A percentile compares a stretch with the other conserved stretches of the same genome.
Evolutionary conservation across 441 rosid genomes (phyloP).

Genomic region (Erysimum cheiri): DNA sequence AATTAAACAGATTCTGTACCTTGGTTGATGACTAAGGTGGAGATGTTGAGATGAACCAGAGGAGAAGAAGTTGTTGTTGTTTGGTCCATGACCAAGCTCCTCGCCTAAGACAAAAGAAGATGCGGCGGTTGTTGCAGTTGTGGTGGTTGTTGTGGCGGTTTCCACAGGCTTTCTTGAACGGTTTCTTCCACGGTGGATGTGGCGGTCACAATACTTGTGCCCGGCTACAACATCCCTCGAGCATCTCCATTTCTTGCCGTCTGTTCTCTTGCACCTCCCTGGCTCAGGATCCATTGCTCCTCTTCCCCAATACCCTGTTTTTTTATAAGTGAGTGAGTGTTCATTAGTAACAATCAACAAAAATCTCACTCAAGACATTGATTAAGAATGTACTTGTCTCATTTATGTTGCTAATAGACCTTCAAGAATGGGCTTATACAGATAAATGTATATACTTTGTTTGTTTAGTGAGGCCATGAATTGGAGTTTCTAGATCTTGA

Average conservation of each 20-base stretch:
- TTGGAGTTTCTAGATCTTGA: constrained; percentile 36
- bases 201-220: constrained; percentile 83
- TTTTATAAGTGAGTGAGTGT: constrained; percentile 9
- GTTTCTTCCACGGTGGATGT: constrained; percentile 83
- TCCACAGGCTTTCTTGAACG: constrained; percentile 97
- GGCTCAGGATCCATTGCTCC: constrained; percentile 73
- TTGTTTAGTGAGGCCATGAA: constrained; percentile 4
- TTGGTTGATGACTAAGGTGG: constrained; percentile 51
- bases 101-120: constrained; percentile 39
- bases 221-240: constrained; percentile 70
- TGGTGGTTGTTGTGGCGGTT: constrained; percentile 47
- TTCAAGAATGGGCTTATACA: constrained; percentile 5
- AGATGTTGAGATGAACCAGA: constrained; percentile 57
- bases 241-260: constrained; percentile 79
- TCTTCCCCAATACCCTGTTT: constrained; percentile 74
- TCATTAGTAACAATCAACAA: constrained; percentile 43
- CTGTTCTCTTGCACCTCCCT: constrained; percentile 69
- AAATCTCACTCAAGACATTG: constrained; percentile 26
- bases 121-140: neutral
- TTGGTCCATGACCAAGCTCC: constrained; percentile 38
- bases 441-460: constrained; percentile 9
- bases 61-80: constrained; percentile 48
- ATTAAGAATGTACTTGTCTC: constrained; percentile 18
- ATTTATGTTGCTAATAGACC: neutral
- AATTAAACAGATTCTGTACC: constrained; percentile 48